Evolutionary conservation across 2,329 filamentous ascomycete species (phyloP), one percentile per base, ranked within the genome.

Genomic region (Fusarium napiforme): DNA sequence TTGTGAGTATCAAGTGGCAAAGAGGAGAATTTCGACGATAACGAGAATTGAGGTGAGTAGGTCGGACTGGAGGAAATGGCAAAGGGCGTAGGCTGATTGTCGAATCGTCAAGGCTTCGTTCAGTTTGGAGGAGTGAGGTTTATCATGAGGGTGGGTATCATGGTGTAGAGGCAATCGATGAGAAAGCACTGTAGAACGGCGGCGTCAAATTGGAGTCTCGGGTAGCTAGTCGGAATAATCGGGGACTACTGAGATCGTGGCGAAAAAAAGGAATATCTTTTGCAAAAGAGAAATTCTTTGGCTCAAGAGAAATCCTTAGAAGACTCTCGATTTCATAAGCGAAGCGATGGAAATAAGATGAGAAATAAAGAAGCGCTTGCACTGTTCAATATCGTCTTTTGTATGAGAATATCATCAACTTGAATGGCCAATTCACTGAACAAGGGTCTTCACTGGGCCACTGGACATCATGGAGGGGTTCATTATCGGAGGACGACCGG

Each of bases 101-200:
- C 34, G 26, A 34, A 42, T 67, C 32, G 58, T 56, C 26, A 60
- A 50, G 42, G 45, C 42, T 65, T 60, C 16, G 45, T 55, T 57
- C 45, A 69, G 60, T 73, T 74, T 79, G 65, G 62, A 69, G 78
- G 63, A 66, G 80, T 79, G 77, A 81, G 79, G 79, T 75, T 79
- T 78, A 80, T 83, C 83, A 81, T 80, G 80, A 86, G 88, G 85
- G 86, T 86, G 87, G 86, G 85, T 86, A 84, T 87, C 88, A 89
- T 89, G 81, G 84, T 83, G 83, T 85, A 82, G 77, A 79, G 80
- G 80, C 50, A 81, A 82, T 68, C 63, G 80, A 82, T 60, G 75
- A 72, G 71, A 80, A 83, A 47, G 59, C 79, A 79, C 87, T 87
- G 85, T 87, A 89, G 74, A 85, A 85, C 85, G 69, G 83, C 83